phyloP scores from a whole-genome alignment of 305 asterid species.

The Euphrasia arctica region DNA sequence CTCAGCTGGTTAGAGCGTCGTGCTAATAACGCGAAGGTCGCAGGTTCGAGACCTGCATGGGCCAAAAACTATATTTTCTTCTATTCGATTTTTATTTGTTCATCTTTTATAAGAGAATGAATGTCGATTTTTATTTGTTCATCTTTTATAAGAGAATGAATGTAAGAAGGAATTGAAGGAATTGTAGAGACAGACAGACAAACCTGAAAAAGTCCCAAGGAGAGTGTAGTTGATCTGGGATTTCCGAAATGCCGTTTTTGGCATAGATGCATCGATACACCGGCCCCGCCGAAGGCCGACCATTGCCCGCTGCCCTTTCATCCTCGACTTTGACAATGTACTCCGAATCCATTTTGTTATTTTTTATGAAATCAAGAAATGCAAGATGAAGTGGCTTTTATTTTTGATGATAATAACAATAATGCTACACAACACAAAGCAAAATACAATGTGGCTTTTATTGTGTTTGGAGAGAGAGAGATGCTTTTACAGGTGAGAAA shows the following conservation, averaged over 20 bases:
- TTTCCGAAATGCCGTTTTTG: constrained; percentile 53
- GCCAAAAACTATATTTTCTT: background rate
- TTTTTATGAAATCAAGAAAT: too few species aligned
- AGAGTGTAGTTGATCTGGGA: constrained; percentile 42
- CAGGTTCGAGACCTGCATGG: constrained; percentile 87
- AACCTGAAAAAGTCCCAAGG: constrained; percentile 85
- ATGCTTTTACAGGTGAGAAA: constrained; percentile 29
- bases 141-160: too few species aligned
- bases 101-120: too few species aligned
- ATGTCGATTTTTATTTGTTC: too few species aligned
- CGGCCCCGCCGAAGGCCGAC: constrained; percentile 63
- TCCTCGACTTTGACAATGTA: constrained; percentile 62
- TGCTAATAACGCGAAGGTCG: constrained; percentile 84
- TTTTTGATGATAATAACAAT: background rate
- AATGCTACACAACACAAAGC: too few species aligned
- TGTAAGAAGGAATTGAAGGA: too few species aligned
- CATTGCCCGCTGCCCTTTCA: constrained; percentile 32
- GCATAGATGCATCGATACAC: constrained; percentile 65
- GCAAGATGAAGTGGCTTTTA: background rate
- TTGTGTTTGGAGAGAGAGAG: constrained; percentile 25
- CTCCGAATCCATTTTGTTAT: constrained; percentile 29
- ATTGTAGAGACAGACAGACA: too few species aligned
- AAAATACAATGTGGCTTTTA: constrained; percentile 25
- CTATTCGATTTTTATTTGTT: too few species aligned
- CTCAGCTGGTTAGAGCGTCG: constrained; percentile 90